Percentiles rank a stretch among this genome's conserved stretches.
Evolutionary conservation across 306 rosid genomes (phyloP).

Genomic region (Fragaria nilgerrensis): DNA sequence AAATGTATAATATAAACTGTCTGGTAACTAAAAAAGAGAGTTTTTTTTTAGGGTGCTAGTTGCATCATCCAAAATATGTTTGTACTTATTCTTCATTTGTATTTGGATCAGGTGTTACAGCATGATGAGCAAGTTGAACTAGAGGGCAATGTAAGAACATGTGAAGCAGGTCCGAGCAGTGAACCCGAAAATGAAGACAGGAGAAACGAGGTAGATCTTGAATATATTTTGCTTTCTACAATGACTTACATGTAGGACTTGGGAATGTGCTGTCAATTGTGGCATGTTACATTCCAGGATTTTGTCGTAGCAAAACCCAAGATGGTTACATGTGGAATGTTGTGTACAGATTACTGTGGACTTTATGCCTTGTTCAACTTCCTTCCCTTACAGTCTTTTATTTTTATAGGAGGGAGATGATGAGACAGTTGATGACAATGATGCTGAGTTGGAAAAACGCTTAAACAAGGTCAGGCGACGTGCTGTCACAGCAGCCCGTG

Average conservation of each 20-base stretch:
- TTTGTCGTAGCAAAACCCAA: background rate
- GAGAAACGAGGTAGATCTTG: conserved; percentile 33
- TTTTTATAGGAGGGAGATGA: conserved; percentile 43
- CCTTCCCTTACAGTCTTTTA: background rate
- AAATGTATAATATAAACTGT: background rate
- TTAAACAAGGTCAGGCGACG: too few relatives aligned
- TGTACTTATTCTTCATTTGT: background rate
- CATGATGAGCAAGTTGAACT: conserved; percentile 28
- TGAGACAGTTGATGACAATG: conserved; percentile 34
- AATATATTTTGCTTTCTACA: background rate
- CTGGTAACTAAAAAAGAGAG: background rate
- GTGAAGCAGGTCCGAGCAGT: conserved; percentile 38
- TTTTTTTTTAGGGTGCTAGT: background rate
- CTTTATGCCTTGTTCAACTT: background rate
- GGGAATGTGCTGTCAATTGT: background rate
- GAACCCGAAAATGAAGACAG: conserved; percentile 40
- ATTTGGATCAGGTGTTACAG: background rate
- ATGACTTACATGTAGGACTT: background rate
- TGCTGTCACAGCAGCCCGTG: too few relatives aligned
- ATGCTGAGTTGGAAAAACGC: conserved; percentile 36
- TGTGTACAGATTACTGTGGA: background rate
- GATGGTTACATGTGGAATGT: background rate
- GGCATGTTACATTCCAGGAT: background rate
- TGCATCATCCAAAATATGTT: background rate
- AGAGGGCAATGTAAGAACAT: conserved; percentile 27